Evolutionary conservation across 2,329 filamentous ascomycete species (phyloP), one percentile per base, ranked within the genome.

Genomic region (Beauveria rudraprayagi): DNA sequence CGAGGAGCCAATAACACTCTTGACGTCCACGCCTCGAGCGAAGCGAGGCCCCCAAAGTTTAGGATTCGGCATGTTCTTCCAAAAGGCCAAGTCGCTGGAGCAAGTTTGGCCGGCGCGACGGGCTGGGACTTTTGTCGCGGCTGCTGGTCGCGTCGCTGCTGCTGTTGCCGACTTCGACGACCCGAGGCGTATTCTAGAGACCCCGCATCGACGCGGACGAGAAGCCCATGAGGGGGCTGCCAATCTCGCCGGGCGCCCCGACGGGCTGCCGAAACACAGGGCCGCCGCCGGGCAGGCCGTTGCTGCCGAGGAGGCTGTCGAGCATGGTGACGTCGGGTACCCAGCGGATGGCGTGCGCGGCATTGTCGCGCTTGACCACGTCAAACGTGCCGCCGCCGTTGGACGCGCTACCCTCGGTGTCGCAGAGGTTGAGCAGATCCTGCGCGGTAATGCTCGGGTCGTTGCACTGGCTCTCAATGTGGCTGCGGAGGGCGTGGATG

Each of bases 341-440:
- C 74, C 82, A 86, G 17, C 82, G 78, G 56, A 88, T 80, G 7
- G 67, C 67, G 43, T 72, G 70, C 61, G 72, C 75, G 30, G 61
- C 62, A n/a, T 63, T 63, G 54, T 84, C 82, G 44, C 81, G 79
- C 63, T 81, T 83, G 64, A 89, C 80, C 40, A 56, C 54, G 30
- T 89, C 85, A 69, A 99, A 95, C 28, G 83, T 88, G n/a, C 94
- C 94, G 50, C 93, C 93, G 51, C 94, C 94, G 68, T 97, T 97
- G 62, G 87, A 85, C 2, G 78, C 71, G 68, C 89, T 95, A 61
- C 94, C 94, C 71, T 96, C 91, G 0, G 93, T 96, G 68, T 97
- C 93, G 72, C 90, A 94, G 62, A 95, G 88, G 61, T 90, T 86
- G 44, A 93, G 80, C 67, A 97, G 80, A 68, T 97, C 92, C 28